Conservation (phyloP, 257 asterid species). For the Forsythia suspensa region DNA sequence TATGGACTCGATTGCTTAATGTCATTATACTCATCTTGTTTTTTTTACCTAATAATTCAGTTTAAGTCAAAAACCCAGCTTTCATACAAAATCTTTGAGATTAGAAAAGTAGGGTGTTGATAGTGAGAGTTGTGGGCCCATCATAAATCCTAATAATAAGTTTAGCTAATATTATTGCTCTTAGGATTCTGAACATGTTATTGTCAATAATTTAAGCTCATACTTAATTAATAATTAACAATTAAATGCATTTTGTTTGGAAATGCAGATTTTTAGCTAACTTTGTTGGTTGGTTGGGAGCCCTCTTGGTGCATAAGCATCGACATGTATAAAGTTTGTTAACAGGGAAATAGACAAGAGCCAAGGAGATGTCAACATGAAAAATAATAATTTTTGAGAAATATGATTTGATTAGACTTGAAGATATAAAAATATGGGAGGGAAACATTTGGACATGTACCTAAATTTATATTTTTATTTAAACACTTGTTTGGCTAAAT, state of each 20-base stretch:
- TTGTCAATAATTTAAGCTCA: not conserved
- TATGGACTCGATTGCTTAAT: not conserved
- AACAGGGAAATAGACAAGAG: not conserved
- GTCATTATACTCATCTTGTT: not conserved
- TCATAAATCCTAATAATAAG: not conserved
- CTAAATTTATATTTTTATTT: too few relatives aligned
- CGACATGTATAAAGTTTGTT: not conserved
- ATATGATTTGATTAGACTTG: not conserved
- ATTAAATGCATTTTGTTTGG: not conserved
- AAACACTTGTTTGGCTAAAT: too few relatives aligned
- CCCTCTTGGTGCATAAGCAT: not conserved
- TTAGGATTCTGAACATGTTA: not conserved
- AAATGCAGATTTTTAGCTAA: not conserved
- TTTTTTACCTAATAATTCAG: not conserved
- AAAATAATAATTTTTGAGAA: not conserved
- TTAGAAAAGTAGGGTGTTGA: not conserved
- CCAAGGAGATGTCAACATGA: not conserved
- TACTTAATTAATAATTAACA: not conserved
- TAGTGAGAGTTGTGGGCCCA: not conserved
- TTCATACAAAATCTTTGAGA: too few relatives aligned
- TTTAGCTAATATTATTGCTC: not conserved
- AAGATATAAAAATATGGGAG: too few relatives aligned
- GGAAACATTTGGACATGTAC: too few relatives aligned
- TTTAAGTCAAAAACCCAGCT: too few relatives aligned
- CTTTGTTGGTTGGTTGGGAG: constrained; percentile 1